Evolutionary conservation across 257 asterid genomes (phyloP).

Genomic region (Forsythia suspensa): DNA sequence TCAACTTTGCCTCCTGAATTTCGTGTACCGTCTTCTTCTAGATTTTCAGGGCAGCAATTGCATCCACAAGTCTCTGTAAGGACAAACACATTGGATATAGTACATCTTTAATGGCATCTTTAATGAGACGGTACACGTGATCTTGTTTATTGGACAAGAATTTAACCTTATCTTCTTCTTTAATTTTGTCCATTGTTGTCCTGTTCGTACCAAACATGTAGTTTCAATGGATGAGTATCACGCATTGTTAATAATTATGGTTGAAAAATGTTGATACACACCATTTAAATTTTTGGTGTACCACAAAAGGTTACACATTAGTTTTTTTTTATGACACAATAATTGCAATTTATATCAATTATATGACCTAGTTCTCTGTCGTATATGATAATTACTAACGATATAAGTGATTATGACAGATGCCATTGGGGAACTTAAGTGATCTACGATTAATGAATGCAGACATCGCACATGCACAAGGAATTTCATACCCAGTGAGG

Average conservation of each 20-base stretch:
- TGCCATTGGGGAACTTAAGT: neutral
- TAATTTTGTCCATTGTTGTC: neutral
- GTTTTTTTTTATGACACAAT: too few species aligned
- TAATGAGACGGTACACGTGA: too few species aligned
- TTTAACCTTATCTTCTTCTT: neutral
- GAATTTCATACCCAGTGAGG: neutral
- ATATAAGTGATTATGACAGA: neutral
- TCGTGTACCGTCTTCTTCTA: neutral
- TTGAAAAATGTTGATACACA: neutral
- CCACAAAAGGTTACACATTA: too few species aligned
- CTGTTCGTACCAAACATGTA: neutral
- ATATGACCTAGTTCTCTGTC: neutral
- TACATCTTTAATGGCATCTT: too few species aligned
- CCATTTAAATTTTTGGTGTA: too few species aligned
- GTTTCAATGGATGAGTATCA: neutral
- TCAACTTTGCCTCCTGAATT: neutral
- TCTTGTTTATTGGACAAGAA: too few species aligned
- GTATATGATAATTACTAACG: neutral
- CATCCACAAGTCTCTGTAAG: neutral
- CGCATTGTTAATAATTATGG: neutral
- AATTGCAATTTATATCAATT: too few species aligned
- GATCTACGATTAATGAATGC: neutral
- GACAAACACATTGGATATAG: neutral
- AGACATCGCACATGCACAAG: neutral
- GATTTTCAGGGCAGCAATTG: neutral